Base-by-base conservation (phyloP, 78 protist genomes). In the Speleostelium caveatum region DNA sequence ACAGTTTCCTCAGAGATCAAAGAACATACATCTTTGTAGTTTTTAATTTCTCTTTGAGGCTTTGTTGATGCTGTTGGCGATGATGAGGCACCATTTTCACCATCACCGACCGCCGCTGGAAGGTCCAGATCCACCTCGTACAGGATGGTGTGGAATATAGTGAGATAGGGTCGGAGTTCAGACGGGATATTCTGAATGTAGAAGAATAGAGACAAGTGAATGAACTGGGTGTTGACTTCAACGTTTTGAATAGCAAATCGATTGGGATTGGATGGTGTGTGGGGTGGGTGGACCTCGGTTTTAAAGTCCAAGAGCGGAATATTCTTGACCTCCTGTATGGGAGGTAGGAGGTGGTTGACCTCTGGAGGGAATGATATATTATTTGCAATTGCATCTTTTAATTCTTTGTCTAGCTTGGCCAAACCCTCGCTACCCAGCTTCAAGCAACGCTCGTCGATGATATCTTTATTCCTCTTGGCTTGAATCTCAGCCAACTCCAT, bases 361-460 rank as follows among this genome's bases (percentile, higher is more conserved):
- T 71, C 73, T 0, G 32, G 51, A 51, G 89, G 89, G 49, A 56
- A 80, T 12, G 89, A 24, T 68, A 67, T 66, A 26, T 56, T 80
- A 4, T 22, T 30, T 28, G 66, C 89, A 17, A 80, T 80, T n/a
- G 72, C 41, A 14, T 16, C 7, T 35, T 80, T 80, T 14, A 80
- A 2, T 8, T 19, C 3, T 3, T 53, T 30, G 12, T 26, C 77
- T 33, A 38, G 8, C 10, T 39, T 16, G 17, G 45, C 45, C 59
- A 86, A 17, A 49, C 85, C 92, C 3, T 62, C 67, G 26, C 38
- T 62, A 26, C 80, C 83, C 19, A 72, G 53, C 10, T 30, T 33
- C 2, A 35, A 56, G 6, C 67, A 33, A 22, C 72, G 49, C 10
- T 71, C 60, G 8, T 51, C 41, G 16, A 61, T 3, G 6, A 41